Base-by-base conservation (phyloP, 139 green algal genomes). In the Ulvella scutata region DNA sequence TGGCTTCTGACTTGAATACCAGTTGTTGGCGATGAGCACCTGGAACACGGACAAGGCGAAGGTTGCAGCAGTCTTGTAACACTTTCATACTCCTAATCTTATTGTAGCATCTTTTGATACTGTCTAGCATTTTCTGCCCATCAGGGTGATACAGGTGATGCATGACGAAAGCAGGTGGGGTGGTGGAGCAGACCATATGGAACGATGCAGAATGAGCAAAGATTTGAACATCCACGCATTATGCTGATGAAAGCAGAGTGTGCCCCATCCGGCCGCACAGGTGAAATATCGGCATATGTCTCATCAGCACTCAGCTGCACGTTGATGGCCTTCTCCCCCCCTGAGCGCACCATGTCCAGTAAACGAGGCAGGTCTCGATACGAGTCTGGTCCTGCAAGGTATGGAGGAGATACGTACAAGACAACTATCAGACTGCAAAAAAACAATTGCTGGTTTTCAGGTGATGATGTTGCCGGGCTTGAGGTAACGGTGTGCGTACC, bases 141-240 rank as follows among this genome's bases (percentile, higher is more conserved):
- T 60, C 17, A 60, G 17, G 17, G 43, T 26, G 17, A 60, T 60
- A 60, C 17, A 17, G 43, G 43, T 20, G 43, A 17, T 60, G 43
- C 43, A 60, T 17, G 43, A 17, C 17, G 17, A 20, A 20, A 20
- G 43, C 17, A 20, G 43, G 43, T 17, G 43, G 43, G 43, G 43
- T 17, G 43, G 43, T 17, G 43, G 43, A 17, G 43, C 43, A 37
- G 75, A 35, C 76, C 90, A 79, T 83, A 93, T n/a, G 90, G 89
- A 43, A 96, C 91, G n/a, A 96, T 88, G 82, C 91, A 97, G 82
- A 95, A 97, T 44, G 83, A 74, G 81, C 92, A 96, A 84, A 95
- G 89, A 83, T 97, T 97, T 85, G 94, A 91, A 85, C 92, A 97
- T 28, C 92, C 92, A 1, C 92, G 78, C 89, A 94, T 96, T 83